phyloP scores from a whole-genome alignment of 106 monocot species.

The Gastrodia elata region DNA sequence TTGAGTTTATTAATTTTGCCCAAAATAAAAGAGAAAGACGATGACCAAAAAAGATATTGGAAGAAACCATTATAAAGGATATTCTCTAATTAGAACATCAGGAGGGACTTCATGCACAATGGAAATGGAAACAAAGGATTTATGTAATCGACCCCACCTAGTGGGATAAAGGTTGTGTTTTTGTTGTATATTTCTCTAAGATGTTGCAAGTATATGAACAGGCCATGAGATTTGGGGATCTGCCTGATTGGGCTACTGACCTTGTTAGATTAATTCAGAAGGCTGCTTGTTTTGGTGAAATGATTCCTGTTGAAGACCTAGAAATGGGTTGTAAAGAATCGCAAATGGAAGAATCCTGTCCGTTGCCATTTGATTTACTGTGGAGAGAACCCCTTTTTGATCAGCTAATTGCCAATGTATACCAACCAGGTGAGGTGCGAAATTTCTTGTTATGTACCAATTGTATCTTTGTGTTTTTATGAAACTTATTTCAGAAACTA shows the following conservation, averaged over 20 bases:
- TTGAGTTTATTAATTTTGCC: no score
- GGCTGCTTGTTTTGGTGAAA: conserved; percentile 31
- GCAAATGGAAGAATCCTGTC: conserved; percentile 16
- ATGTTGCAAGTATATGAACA: not conserved
- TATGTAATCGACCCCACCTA: no score
- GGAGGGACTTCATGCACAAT: no score
- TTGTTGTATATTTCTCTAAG: not conserved
- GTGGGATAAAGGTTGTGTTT: no score
- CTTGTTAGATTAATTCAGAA: conserved; percentile 43
- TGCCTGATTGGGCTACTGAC: conserved; percentile 74
- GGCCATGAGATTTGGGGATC: conserved; percentile 99
- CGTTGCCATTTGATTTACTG: conserved; percentile 59
- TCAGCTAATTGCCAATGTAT: conserved; percentile 77
- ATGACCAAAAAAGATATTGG: no score
- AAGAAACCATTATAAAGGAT: no score
- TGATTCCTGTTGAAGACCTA: not conserved
- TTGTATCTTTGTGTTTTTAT: not conserved
- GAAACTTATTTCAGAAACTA: not conserved
- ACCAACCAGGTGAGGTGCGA: conserved; percentile 90
- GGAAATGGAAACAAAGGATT: no score
- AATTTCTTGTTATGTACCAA: not conserved
- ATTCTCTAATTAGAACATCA: no score
- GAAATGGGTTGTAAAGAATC: conserved; percentile 13
- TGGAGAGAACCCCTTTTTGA: conserved; percentile 94
- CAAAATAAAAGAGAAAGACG: no score